These are phyloP conservation scores for Rickenella mellea DNA, from an alignment of 768 basidiomycete species.

Conservation along the genomic window DNA sequence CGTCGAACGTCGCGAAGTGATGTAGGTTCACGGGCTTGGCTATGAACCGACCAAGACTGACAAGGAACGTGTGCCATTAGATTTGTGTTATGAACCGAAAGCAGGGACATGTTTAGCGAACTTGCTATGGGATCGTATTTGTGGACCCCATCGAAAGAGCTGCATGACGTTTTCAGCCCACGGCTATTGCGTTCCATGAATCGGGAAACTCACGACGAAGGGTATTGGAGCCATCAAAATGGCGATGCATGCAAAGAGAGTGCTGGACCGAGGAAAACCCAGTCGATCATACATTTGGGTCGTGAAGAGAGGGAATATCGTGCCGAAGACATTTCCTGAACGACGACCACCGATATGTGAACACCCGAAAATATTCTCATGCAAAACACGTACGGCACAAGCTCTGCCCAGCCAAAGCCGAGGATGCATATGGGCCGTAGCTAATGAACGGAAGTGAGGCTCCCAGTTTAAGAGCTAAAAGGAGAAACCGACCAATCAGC, in stretches of 20 bases:
- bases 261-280: conserved; percentile 52
- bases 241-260: conserved; percentile 44
- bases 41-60: too few species aligned
- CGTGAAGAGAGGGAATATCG: conserved; percentile 56
- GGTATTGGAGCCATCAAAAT: conserved; percentile 50
- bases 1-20: too few species aligned
- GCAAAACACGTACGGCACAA: conserved; percentile 34
- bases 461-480: not conserved
- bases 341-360: not conserved
- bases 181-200: not conserved
- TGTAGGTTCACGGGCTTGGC: too few species aligned
- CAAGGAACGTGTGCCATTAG: too few species aligned
- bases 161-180: not conserved
- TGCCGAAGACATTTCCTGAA: conserved; percentile 39
- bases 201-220: conserved; percentile 29
- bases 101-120: conserved; percentile 16
- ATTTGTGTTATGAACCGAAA: too few species aligned
- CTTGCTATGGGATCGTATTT: conserved; percentile 21
- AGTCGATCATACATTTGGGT: conserved; percentile 46
- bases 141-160: conserved; percentile 22
- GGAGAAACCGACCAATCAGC: conserved; percentile 44
- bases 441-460: conserved; percentile 13
- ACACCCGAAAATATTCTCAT: not conserved
- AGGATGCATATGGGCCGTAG: conserved; percentile 56
- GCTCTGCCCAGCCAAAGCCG: conserved; percentile 60